Base-by-base conservation (phyloP, 2,329 filamentous ascomycete species). In the Fusarium papillatum region DNA sequence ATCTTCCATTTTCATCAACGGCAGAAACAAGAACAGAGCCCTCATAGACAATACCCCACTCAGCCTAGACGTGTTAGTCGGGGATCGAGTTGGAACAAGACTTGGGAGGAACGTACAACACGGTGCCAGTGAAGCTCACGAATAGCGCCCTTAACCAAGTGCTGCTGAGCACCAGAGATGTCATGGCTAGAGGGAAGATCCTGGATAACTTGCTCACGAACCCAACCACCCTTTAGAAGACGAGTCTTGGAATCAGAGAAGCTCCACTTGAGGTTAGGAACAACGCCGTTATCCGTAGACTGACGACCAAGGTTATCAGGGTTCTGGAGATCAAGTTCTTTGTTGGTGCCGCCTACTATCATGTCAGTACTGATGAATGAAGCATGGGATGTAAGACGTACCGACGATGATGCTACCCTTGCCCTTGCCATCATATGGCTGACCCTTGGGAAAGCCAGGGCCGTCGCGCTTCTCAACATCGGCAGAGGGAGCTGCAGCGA, bases 241-340 rank as follows among this genome's bases (percentile, higher is more conserved):
- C 87, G 87, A 2, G 90, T 92, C 83, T 90, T 92, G 29, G 91
- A 93, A 81, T 93, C 90, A 1, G 91, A 93, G 83, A 94, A 94
- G 65, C 90, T 90, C 92, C 92, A 90, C 80, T 93, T 94, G 76
- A 93, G 84, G 79, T 94, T 94, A 0, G 90, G 90, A 1, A 94
- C 92, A 14, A 88, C 84, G 19, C 92, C 93, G 60, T 86, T 87
- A 79, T 94, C 92, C 2, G 92, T 93, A 19, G 86, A 84, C 76
- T 93, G 89, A 59, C 86, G 86, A 17, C 90, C 91, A 1, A 94
- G 87, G 77, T 92, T 91, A 72, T 91, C 89, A 0, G 92, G 92
- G 76, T 93, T 93, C 72, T 91, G 87, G 3, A 90, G 81, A 76
- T 94, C 92, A 29, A 93, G 82, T 63, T 87, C 83, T 61, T 88